Evolutionary conservation across 1,139 yeast genomes (phyloP).

Genomic region (Yamadazyma sp.): DNA sequence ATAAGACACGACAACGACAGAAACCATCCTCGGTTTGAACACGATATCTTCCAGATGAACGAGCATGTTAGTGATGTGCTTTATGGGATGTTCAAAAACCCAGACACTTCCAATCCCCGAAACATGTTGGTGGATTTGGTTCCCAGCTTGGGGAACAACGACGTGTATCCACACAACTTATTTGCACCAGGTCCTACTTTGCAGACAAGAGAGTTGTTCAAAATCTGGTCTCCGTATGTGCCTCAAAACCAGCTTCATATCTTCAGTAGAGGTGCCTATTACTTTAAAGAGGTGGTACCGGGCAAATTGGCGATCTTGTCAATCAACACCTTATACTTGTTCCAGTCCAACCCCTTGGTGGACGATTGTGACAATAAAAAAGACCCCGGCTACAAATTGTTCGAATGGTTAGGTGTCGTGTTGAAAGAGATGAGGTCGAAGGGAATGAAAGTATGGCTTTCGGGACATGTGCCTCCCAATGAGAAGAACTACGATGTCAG

Average conservation of each 20-base stretch:
- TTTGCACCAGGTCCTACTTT: slow-evolving; percentile 83
- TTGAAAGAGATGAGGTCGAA: slow-evolving; percentile 72
- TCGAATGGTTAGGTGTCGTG: slow-evolving; percentile 76
- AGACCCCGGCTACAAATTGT: slow-evolving; percentile 77
- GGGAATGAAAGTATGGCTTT: slow-evolving; percentile 79
- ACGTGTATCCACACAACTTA: slow-evolving; percentile 84
- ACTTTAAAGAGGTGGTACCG: slow-evolving; percentile 74
- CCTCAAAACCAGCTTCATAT: slow-evolving; percentile 77
- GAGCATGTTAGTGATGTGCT: slow-evolving; percentile 55
- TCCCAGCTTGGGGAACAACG: slow-evolving; percentile 82
- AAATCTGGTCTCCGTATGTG: slow-evolving; percentile 71
- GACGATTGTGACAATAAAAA: slow-evolving; percentile 72
- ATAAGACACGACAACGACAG: slow-evolving; percentile 85
- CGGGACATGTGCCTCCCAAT: slow-evolving; percentile 88
- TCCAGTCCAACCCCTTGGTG: slow-evolving; percentile 75
- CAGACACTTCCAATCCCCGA: slow-evolving; percentile 42
- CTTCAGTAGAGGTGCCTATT: slow-evolving; percentile 75
- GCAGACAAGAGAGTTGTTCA: slow-evolving; percentile 74
- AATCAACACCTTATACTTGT: slow-evolving; percentile 73
- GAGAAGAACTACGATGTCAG: slow-evolving; percentile 71
- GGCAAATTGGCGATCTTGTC: slow-evolving; percentile 74
- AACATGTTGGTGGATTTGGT: slow-evolving; percentile 51
- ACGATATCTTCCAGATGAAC: slow-evolving; percentile 69
- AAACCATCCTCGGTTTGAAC: slow-evolving; percentile 66
- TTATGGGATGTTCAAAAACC: slow-evolving; percentile 47